Evolutionary conservation across 192 early-diverging fungal genomes (phyloP).

Genomic region (Chytriomyces confervae): DNA sequence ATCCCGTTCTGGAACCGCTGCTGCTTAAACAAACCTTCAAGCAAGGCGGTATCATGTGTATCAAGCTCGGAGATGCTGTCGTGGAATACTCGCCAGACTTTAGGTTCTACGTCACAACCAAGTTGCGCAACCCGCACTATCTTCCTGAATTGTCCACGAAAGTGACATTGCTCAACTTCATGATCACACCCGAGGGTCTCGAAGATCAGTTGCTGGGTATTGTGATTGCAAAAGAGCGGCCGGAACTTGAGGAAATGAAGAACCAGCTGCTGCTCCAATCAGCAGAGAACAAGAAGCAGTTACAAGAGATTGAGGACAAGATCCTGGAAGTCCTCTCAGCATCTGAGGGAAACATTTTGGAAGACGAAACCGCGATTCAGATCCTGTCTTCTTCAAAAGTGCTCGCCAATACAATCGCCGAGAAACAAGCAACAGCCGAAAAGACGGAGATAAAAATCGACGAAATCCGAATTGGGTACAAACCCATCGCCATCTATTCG

Average conservation of each 20-base stretch:
- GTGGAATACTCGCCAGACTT: conserved; percentile 70
- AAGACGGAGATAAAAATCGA: conserved; percentile 67
- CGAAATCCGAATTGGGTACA: conserved; percentile 66
- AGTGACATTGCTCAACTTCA: conserved; percentile 66
- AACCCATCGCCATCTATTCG: conserved; percentile 60
- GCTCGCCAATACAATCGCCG: conserved; percentile 62
- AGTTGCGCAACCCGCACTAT: conserved; percentile 66
- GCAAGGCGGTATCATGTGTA: conserved; percentile 67
- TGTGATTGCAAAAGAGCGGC: conserved; percentile 68
- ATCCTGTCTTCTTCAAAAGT: conserved; percentile 67
- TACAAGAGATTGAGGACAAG: conserved; percentile 67
- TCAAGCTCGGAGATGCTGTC: conserved; percentile 59
- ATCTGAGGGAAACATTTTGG: conserved; percentile 65
- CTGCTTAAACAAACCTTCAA: conserved; percentile 69
- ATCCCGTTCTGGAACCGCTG: conserved; percentile 65
- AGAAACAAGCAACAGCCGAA: conserved; percentile 65
- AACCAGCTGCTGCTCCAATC: conserved; percentile 63
- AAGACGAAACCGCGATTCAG: conserved; percentile 70
- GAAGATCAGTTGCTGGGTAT: conserved; percentile 69
- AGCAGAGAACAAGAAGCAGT: conserved; percentile 67
- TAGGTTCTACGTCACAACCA: conserved; percentile 67
- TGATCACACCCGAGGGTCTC: conserved; percentile 69
- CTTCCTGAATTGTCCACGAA: conserved; percentile 66
- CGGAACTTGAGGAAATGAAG: conserved; percentile 68
- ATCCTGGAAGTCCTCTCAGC: conserved; percentile 66